A percentile compares a stretch with the other conserved stretches of the same genome.
These are phyloP conservation scores for Carex parvula DNA, from an alignment of 176 grass and related monocot species.

Conservation along the genomic window DNA sequence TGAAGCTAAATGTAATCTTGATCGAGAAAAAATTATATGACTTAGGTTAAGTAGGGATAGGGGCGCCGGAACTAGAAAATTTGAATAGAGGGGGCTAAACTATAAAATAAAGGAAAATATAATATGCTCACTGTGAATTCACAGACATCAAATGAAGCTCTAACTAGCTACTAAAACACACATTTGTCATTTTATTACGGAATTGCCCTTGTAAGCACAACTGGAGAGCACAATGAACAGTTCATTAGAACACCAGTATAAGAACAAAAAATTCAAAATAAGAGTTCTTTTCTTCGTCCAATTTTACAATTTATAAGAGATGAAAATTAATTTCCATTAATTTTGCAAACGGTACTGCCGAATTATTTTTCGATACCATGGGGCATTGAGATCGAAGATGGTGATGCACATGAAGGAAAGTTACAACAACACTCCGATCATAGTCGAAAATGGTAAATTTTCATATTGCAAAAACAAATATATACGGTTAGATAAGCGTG, in stretches of 20 bases:
- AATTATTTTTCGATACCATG: conserved; percentile 34
- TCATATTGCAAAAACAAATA: not conserved
- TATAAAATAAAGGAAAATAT: too few species aligned
- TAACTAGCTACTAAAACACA: too few species aligned
- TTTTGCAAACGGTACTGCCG: conserved; percentile 44
- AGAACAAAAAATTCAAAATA: not conserved
- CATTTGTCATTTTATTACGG: not conserved
- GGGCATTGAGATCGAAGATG: conserved; percentile 27
- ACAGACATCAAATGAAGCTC: too few species aligned
- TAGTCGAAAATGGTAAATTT: conserved; percentile 66
- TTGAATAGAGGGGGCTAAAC: too few species aligned
- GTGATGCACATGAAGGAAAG: conserved; percentile 59
- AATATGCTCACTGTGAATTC: too few species aligned
- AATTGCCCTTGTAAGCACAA: conserved; percentile 29
- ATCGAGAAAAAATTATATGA: not conserved
- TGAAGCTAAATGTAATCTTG: not conserved
- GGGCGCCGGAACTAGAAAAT: too few species aligned
- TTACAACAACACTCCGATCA: conserved; percentile 61
- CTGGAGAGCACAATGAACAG: conserved; percentile 30
- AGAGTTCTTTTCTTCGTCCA: not conserved
- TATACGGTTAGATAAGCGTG: too few species aligned
- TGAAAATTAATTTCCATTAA: not conserved
- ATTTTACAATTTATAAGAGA: not conserved
- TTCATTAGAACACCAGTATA: conserved; percentile 40
- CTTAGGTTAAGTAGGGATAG: not conserved